Percentiles rank a stretch among this genome's conserved stretches.
phyloP scores from a whole-genome alignment of 23 red algal genomes.

The Gracilaria caudata region DNA sequence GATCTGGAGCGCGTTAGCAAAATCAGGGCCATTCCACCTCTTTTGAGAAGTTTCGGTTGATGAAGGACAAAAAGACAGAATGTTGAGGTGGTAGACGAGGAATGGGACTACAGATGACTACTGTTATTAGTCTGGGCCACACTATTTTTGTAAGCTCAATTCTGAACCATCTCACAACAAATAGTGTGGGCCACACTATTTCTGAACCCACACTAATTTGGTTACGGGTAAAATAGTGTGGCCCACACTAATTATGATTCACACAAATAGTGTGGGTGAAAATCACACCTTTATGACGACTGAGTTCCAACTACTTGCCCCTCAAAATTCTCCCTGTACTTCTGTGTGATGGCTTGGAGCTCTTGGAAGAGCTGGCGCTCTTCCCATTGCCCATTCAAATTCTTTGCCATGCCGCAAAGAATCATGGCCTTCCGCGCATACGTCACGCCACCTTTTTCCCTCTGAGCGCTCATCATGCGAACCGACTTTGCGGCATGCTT shows the following conservation, averaged over 20 bases:
- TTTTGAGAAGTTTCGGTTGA: too few relatives aligned
- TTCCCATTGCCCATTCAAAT: slow-evolving; percentile 3
- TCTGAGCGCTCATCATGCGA: neutral
- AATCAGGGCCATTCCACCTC: too few relatives aligned
- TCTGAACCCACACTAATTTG: too few relatives aligned
- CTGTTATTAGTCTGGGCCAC: neutral
- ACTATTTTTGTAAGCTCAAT: too few relatives aligned
- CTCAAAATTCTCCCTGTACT: slow-evolving; percentile 5
- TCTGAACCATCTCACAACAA: too few relatives aligned
- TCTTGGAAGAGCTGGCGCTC: neutral
- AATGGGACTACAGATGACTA: neutral
- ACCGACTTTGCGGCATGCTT: slow-evolving; percentile 8
- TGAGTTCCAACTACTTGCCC: neutral
- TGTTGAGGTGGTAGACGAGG: too few relatives aligned
- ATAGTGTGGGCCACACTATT: neutral
- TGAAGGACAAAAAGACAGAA: too few relatives aligned
- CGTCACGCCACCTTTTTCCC: neutral
- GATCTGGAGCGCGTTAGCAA: too few relatives aligned
- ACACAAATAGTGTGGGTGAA: too few relatives aligned
- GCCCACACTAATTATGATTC: too few relatives aligned
- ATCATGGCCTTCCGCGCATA: slow-evolving; percentile 28
- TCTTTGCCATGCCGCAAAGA: neutral
- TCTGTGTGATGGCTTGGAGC: neutral
- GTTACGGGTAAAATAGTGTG: neutral
- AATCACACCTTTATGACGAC: too few relatives aligned